Conservation (phyloP, 371 early-diverging fungal species). For the Rhizopus microsporus region DNA sequence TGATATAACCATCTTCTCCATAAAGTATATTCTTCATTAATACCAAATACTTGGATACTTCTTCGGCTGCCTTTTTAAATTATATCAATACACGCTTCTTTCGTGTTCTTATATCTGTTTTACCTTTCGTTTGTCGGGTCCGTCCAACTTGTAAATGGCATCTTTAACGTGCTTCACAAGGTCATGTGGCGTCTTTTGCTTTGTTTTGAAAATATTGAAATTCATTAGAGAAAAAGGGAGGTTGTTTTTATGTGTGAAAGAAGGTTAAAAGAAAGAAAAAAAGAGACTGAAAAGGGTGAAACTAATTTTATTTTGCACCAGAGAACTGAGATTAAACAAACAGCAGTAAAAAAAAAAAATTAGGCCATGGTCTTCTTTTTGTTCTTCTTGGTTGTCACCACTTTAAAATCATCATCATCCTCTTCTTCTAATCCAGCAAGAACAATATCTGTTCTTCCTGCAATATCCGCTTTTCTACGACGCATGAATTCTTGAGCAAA, state of each 20-base stretch:
- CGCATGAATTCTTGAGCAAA: constrained; percentile 83
- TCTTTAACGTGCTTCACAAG: constrained; percentile 87
- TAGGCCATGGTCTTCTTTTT: constrained; percentile 28
- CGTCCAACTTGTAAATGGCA: constrained; percentile 70
- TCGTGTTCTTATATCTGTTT: constrained; percentile 1
- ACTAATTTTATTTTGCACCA: constrained; percentile 3
- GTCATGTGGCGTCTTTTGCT: constrained; percentile 89
- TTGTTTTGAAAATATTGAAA: constrained; percentile 76
- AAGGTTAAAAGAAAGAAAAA: constrained; percentile 5
- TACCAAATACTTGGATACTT: constrained; percentile 90
- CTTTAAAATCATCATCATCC: constrained; percentile 29
- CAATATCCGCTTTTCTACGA: constrained; percentile 73
- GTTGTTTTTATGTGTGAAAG: not conserved
- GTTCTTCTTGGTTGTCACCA: constrained; percentile 27
- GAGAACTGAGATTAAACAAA: constrained; percentile 5
- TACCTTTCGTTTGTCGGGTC: constrained; percentile 68
- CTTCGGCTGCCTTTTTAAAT: constrained; percentile 82
- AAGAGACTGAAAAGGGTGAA: constrained; percentile 16
- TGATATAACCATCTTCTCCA: constrained; percentile 77
- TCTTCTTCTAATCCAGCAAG: constrained; percentile 24
- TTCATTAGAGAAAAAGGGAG: constrained; percentile 16
- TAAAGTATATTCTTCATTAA: constrained; percentile 91
- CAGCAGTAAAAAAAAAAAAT: constrained; percentile 2
- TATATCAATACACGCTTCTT: not conserved
- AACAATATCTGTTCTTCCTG: constrained; percentile 49